A percentile compares a stretch with the other conserved stretches of the same genome.
phyloP scores from a whole-genome alignment of 352 stramenopile genomes.

The Phytophthora colocasiae region DNA sequence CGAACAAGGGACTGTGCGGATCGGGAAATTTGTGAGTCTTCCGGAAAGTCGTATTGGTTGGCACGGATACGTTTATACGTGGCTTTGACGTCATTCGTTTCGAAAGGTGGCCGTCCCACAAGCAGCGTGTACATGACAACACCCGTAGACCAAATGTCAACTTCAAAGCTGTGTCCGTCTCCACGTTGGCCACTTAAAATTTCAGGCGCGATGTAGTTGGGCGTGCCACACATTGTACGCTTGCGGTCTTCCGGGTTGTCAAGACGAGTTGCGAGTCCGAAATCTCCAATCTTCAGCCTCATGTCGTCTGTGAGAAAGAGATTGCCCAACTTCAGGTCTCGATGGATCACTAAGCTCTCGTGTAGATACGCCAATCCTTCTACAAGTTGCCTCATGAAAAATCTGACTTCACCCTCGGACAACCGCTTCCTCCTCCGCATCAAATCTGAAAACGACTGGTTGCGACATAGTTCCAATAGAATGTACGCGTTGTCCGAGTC shows the following conservation, averaged over 20 bases:
- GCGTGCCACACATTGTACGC: constrained; percentile 96
- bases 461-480: constrained; percentile 97
- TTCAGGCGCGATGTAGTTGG: constrained; percentile 95
- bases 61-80: constrained; percentile 98
- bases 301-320: constrained; percentile 96
- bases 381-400: constrained; percentile 93
- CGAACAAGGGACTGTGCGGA: constrained; percentile 79
- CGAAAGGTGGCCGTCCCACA: constrained; percentile 97
- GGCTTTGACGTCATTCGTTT: constrained; percentile 97
- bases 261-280: constrained; percentile 91
- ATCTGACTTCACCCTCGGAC: constrained; percentile 95
- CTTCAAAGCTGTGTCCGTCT: constrained; percentile 97
- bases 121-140: constrained; percentile 98
- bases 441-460: constrained; percentile 96
- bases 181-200: constrained; percentile 91
- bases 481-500: constrained; percentile 98
- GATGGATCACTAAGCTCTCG: constrained; percentile 95
- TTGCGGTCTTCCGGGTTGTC: constrained; percentile 93
- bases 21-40: constrained; percentile 85
- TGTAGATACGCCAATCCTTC: constrained; percentile 97
- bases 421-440: constrained; percentile 95
- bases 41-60: constrained; percentile 97
- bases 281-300: constrained; percentile 97
- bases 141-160: constrained; percentile 98
- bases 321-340: constrained; percentile 98